Percentiles rank a stretch among this genome's conserved stretches.
phyloP scores from a whole-genome alignment of 2,329 filamentous ascomycete genomes.

The Penicillium sclerotiorum region DNA sequence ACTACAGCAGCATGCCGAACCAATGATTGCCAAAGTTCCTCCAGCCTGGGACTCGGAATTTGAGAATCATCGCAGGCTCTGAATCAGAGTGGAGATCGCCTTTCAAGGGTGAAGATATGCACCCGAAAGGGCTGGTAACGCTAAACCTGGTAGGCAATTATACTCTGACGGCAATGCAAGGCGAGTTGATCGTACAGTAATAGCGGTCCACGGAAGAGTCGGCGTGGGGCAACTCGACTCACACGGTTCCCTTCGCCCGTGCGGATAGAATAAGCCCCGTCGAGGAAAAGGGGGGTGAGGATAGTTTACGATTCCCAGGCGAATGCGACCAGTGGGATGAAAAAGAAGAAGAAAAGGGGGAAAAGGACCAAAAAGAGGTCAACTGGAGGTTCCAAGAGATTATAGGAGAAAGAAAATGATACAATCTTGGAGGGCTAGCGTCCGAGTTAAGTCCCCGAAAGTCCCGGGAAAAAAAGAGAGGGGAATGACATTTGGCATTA shows the following conservation, averaged over 20 bases:
- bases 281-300: not conserved
- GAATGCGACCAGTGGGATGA: too few species aligned
- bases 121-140: conserved; percentile 13
- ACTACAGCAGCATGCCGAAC: conserved; percentile 22
- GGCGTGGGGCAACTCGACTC: conserved; percentile 1
- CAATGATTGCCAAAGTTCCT: conserved; percentile 24
- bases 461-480: not conserved
- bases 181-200: conserved; percentile 9
- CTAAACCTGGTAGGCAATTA: conserved; percentile 7
- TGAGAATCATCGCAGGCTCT: conserved; percentile 25
- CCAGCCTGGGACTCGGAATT: conserved; percentile 20
- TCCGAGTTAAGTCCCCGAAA: conserved; percentile 5
- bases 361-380: too few species aligned
- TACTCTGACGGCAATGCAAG: conserved; percentile 14
- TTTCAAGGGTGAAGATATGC: conserved; percentile 6
- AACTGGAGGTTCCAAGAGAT: not conserved
- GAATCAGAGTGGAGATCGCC: conserved; percentile 9
- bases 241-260: conserved; percentile 3
- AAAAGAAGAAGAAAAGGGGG: not conserved
- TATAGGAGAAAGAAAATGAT: conserved; percentile 9
- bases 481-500: conserved; percentile 1
- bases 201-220: not conserved
- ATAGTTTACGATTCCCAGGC: not conserved
- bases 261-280: conserved; percentile 14
- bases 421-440: not conserved